Evolutionary conservation across 2,329 filamentous ascomycete genomes (phyloP).

Genomic region (Botryotinia globosa): DNA sequence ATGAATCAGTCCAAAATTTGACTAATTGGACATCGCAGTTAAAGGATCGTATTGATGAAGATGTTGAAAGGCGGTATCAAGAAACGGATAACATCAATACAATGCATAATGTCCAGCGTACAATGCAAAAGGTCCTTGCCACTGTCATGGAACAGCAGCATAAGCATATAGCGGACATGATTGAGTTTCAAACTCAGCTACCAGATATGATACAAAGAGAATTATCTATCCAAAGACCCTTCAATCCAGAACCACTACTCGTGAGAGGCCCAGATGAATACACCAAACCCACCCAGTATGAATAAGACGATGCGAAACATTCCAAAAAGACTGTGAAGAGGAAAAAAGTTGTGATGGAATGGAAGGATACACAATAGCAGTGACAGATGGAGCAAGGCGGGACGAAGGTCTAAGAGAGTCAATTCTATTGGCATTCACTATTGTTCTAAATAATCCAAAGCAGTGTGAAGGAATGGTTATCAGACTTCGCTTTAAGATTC

Average conservation of each 20-base stretch:
- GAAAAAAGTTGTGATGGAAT: neutral
- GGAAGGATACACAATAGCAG: neutral
- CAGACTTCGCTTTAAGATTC: neutral
- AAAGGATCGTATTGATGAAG: neutral
- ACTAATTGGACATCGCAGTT: neutral
- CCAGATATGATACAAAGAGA: neutral
- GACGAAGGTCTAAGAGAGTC: too few relatives aligned
- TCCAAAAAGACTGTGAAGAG: neutral
- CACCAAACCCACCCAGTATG: neutral
- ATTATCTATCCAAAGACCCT: neutral
- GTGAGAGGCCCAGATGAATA: neutral
- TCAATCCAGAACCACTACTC: neutral
- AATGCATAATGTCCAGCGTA: neutral
- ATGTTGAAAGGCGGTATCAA: neutral
- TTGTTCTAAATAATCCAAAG: neutral
- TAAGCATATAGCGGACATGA: neutral
- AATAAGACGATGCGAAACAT: neutral
- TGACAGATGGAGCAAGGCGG: neutral
- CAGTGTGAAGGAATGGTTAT: neutral
- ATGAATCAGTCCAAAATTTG: neutral
- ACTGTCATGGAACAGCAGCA: neutral
- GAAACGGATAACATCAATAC: neutral
- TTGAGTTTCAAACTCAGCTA: neutral
- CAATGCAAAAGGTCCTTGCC: neutral
- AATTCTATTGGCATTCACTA: rapidly evolving